Evolutionary conservation across 1,284 basidiomycete species (phyloP), one percentile per base, ranked within the genome.

Genomic region (Rhodotorula sp.): DNA sequence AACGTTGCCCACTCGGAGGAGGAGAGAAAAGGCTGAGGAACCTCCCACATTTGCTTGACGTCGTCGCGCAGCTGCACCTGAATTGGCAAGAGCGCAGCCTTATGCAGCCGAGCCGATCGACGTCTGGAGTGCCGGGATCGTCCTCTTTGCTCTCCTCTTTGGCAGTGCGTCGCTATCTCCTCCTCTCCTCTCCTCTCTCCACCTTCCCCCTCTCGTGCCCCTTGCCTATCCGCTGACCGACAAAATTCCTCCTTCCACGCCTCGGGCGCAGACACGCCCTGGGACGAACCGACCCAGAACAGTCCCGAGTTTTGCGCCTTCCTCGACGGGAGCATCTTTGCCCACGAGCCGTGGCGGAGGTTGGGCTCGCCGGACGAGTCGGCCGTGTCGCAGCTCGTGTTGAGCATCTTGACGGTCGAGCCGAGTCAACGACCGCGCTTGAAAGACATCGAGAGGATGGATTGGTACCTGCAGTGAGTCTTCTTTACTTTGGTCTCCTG

Each of bases 101-200:
- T 99, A 98, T 81, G 82, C 87, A 37, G 95, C 93, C 6, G 93
- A 96, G 75, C 93, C 95, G 0, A 88, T 98, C 51, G 95, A 99
- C 80, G 88, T 92, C 4, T 99, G 95, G 95, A 93, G 93, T 1
- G 87, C 92, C 64, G 96, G 96, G 2, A 91, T 98, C n/a, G 95
- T 99, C 49, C 83, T 99, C 1, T 98, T 93, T 79, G 93, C 95
- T 0, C 83, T 98, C 69, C 84, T 99, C 0, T 89, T 88, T 7
- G 95, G 95, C 62, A 98, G 94, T 95, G 79, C 76, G 92, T 86
- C 1, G 3, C 26, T 22, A 8, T 26, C 14, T 30, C 42, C 49
- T n/a, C n/a, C n/a, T n/a, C 62, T 17, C 30, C 55, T 29, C 17
- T 53, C 22, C 57, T 17, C 45, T 49, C 37, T 24, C 45, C 22